phyloP scores from a whole-genome alignment of 2,329 filamentous ascomycete species.

The Alternaria burnsii region DNA sequence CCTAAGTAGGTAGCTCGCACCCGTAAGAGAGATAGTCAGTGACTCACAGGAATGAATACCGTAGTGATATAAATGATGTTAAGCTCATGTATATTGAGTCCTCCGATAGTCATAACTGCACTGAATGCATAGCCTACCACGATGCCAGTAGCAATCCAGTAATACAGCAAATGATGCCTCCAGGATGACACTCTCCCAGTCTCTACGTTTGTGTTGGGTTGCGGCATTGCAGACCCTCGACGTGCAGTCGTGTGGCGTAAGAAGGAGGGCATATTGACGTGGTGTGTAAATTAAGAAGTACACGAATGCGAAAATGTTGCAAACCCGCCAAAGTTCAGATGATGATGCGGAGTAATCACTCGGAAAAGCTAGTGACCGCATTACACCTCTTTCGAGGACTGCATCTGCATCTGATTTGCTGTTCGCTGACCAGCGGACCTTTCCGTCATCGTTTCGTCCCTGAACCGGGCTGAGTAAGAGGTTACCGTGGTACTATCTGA shows the following conservation, averaged over 20 bases:
- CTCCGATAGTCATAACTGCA: neutral
- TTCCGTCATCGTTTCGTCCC: neutral
- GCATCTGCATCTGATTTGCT: neutral
- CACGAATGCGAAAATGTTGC: neutral
- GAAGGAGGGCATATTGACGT: neutral
- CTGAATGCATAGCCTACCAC: neutral
- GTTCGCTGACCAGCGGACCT: neutral
- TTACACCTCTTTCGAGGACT: neutral
- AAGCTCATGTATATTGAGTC: neutral
- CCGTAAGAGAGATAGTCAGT: neutral
- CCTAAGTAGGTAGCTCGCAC: neutral
- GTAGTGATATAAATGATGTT: neutral
- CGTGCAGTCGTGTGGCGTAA: neutral
- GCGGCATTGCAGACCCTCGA: neutral
- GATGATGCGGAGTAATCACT: neutral
- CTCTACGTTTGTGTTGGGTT: neutral
- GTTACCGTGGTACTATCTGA: neutral
- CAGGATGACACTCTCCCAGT: neutral
- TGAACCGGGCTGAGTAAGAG: neutral
- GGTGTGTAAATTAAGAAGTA: neutral
- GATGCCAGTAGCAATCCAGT: neutral
- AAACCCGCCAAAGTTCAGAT: neutral
- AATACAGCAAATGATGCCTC: neutral
- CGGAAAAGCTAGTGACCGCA: neutral
- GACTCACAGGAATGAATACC: slow-evolving; percentile 3